These are phyloP conservation scores for Monosporascus sp. DNA, from an alignment of 2,329 filamentous ascomycete genomes.

Conservation along the genomic window DNA sequence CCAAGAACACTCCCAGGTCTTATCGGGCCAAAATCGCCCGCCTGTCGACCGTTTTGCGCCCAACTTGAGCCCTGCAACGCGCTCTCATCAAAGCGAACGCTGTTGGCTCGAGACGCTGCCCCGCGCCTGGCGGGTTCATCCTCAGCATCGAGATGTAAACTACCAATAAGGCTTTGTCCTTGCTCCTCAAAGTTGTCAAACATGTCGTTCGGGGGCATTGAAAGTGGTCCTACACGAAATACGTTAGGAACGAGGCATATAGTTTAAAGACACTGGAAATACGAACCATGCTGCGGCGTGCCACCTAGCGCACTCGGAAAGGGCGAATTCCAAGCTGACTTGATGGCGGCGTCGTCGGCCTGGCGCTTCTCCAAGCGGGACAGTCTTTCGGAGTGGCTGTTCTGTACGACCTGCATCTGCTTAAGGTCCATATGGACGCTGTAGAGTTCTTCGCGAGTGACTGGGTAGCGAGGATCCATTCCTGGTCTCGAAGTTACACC, in stretches of 20 bases:
- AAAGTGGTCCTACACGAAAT: constrained; percentile 59
- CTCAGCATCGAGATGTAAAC: constrained; percentile 78
- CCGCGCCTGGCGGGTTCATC: constrained; percentile 81
- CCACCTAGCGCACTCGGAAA: constrained; percentile 82
- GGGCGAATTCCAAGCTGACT: constrained; percentile 90
- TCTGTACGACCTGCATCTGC: constrained; percentile 59
- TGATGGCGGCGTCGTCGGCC: constrained; percentile 62
- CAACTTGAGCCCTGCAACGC: constrained; percentile 84
- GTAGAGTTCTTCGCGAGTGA: constrained; percentile 59
- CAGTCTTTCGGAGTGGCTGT: constrained; percentile 56
- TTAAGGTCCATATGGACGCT: constrained; percentile 67
- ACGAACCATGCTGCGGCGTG: constrained; percentile 79
- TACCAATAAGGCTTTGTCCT: constrained; percentile 70
- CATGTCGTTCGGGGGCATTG: constrained; percentile 73
- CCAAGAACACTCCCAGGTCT: constrained; percentile 76
- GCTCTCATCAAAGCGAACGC: constrained; percentile 95
- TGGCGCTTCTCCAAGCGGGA: constrained; percentile 60
- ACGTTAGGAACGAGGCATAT: constrained; percentile 13
- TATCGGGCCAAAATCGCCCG: constrained; percentile 72
- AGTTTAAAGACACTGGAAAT: constrained; percentile 2
- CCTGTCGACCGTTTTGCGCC: constrained; percentile 75
- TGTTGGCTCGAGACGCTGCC: constrained; percentile 87
- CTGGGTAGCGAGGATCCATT: constrained; percentile 60
- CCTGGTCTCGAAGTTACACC: constrained; percentile 28
- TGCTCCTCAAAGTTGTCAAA: constrained; percentile 91